Conservation (phyloP, 257 asterid genomes). For the Solanum bulbocastanum region DNA sequence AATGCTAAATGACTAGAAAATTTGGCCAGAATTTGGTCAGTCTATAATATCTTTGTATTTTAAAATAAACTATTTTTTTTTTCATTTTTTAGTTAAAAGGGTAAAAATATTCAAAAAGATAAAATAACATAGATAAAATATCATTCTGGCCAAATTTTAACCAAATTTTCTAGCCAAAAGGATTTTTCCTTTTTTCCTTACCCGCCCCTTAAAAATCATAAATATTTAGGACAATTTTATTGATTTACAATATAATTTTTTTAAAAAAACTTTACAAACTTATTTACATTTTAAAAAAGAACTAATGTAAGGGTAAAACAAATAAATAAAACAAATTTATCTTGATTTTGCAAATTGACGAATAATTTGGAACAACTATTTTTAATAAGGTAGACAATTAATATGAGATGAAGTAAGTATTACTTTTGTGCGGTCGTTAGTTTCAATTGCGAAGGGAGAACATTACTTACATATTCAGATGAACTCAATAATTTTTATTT, state of each 20-base stretch:
- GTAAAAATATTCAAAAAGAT: too few species aligned
- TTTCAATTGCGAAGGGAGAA: neutral
- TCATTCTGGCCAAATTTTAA: too few species aligned
- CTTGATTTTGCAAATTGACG: neutral
- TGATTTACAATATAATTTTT: neutral
- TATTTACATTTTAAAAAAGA: too few species aligned
- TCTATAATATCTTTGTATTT: too few species aligned
- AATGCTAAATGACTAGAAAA: too few species aligned
- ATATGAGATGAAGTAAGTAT: neutral
- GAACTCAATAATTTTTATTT: neutral
- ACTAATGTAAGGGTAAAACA: neutral
- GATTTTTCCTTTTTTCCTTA: too few species aligned
- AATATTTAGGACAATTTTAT: neutral
- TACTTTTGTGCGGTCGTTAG: neutral
- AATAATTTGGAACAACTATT: neutral
- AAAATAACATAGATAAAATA: too few species aligned
- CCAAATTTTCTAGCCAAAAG: too few species aligned
- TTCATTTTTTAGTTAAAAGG: too few species aligned
- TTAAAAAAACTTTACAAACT: neutral
- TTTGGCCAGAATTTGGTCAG: too few species aligned
- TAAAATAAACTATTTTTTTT: too few species aligned
- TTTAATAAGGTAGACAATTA: neutral
- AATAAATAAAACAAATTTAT: neutral
- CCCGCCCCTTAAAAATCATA: neutral
- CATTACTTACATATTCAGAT: neutral